Percentiles rank a stretch among this genome's conserved stretches.
These are phyloP conservation scores for Stachybotrys elegans DNA, from an alignment of 2,329 filamentous ascomycete genomes.

Conservation along the genomic window DNA sequence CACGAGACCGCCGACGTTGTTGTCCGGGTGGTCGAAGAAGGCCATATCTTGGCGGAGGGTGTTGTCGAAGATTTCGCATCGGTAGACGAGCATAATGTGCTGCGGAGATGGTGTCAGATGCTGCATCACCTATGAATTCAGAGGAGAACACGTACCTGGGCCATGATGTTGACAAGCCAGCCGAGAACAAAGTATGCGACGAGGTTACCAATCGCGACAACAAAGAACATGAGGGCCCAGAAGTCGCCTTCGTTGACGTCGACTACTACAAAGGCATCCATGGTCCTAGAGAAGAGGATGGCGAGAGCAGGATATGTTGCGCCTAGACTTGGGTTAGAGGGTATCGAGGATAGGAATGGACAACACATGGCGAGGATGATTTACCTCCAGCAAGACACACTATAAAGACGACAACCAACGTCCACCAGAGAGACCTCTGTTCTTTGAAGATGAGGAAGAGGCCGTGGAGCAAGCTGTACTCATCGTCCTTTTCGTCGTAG, in stretches of 20 bases:
- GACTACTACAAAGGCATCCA: slow-evolving; percentile 29
- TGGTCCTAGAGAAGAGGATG: slow-evolving; percentile 32
- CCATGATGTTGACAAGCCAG: slow-evolving; percentile 29
- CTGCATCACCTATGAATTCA: too few species aligned
- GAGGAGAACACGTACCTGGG: slow-evolving; percentile 24
- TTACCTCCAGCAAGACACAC: slow-evolving; percentile 22
- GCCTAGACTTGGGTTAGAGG: slow-evolving; percentile 18
- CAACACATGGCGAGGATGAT: neutral
- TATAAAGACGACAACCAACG: slow-evolving; percentile 13
- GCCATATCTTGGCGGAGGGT: slow-evolving; percentile 51
- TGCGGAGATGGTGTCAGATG: slow-evolving; percentile 3
- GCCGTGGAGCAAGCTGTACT: slow-evolving; percentile 22
- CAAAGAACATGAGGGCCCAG: slow-evolving; percentile 52
- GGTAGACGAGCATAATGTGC: slow-evolving; percentile 28
- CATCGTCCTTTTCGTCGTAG: slow-evolving; percentile 6
- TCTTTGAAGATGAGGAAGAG: slow-evolving; percentile 24
- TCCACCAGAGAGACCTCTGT: slow-evolving; percentile 20
- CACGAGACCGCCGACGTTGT: slow-evolving; percentile 33
- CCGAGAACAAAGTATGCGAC: slow-evolving; percentile 35
- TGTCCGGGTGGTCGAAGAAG: slow-evolving; percentile 34
- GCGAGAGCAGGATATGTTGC: slow-evolving; percentile 35
- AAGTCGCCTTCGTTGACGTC: slow-evolving; percentile 39
- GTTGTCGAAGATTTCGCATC: slow-evolving; percentile 40
- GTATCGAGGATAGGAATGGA: neutral
- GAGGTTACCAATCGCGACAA: slow-evolving; percentile 42